phyloP scores from a whole-genome alignment of 768 basidiomycete species.

The Panaeolus papilionaceus region DNA sequence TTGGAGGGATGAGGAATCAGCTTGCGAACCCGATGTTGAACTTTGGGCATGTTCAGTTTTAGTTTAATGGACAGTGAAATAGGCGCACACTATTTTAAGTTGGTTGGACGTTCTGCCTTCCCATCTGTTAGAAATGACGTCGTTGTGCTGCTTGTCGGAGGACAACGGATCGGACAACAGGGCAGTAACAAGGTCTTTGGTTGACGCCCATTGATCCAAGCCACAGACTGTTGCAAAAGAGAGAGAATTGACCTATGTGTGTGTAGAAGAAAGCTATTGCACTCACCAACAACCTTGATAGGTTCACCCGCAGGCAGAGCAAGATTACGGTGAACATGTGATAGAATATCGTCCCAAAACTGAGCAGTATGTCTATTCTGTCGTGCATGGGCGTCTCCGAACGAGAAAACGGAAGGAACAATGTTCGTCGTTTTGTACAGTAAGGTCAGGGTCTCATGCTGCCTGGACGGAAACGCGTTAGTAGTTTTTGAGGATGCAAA shows the following conservation, averaged over 20 bases:
- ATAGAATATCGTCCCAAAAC: slow-evolving; percentile 55
- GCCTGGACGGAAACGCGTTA: slow-evolving; percentile 5
- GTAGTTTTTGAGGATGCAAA: slow-evolving; percentile 16
- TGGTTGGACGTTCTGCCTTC: slow-evolving; percentile 30
- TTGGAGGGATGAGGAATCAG: slow-evolving; percentile 31
- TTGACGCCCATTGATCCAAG: slow-evolving; percentile 57
- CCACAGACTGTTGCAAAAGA: slow-evolving; percentile 54
- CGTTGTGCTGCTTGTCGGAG: slow-evolving; percentile 51
- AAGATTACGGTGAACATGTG: slow-evolving; percentile 41
- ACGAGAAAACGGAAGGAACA: slow-evolving; percentile 49
- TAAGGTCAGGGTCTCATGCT: slow-evolving; percentile 46
- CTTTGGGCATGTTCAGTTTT: slow-evolving; percentile 31
- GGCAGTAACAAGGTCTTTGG: slow-evolving; percentile 68
- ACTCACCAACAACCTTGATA: slow-evolving; percentile 57
- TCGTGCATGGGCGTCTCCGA: slow-evolving; percentile 21
- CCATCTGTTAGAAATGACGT: slow-evolving; percentile 56
- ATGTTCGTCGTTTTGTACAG: slow-evolving; percentile 56
- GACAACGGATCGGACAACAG: slow-evolving; percentile 75
- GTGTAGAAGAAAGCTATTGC: slow-evolving; percentile 12
- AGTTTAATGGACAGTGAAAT: slow-evolving; percentile 17
- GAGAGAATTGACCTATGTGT: slow-evolving; percentile 9
- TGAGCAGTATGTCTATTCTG: slow-evolving; percentile 37
- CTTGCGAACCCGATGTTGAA: slow-evolving; percentile 27
- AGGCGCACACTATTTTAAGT: slow-evolving; percentile 48
- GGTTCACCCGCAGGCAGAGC: slow-evolving; percentile 37